Evolutionary conservation across 306 rosid genomes (phyloP), one percentile per base, ranked within the genome.

Genomic region (Inga leiocalycina): DNA sequence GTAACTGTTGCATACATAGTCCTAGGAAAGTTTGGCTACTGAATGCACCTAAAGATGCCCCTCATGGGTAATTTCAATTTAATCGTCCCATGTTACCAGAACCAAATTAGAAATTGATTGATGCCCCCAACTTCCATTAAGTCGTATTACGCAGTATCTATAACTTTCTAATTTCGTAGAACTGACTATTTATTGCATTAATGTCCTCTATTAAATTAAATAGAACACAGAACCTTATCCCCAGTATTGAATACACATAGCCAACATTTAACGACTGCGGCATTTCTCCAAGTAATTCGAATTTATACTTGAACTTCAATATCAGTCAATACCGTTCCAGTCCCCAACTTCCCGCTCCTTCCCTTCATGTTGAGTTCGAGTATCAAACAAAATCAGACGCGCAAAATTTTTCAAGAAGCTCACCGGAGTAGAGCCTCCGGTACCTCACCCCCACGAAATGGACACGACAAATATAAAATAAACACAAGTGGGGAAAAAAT

Each of bases 151-250:
- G 41, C 30, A 35, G 77, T 14, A 44, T 48, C 57, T 17, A 74
- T 0, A 67, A 75, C 74, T 70, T 86, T 51, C 80, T 20, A 80
- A 71, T 51, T 76, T 80, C 24, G 22, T 65, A 75, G 65, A 76
- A 83, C 11, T n/a, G 49, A 27, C 48, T 43, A 69, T 32, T 82
- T 79, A 69, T 78, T 51, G 46, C 15, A 27, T 57, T 51, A 61
- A 62, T 41, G 49, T 70, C 67, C 51, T 61, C 46, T 16, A 2
- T 49, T 30, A 39, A 64, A 76, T 61, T 75, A n/a, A 69, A 41
- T 11, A 71, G 39, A 71, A 43, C 69, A 6, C 49, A 80, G 37
- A 57, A 43, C 67, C 65, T 45, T 24, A 54, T 48, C 22, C 64
- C 52, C 80, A 52, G 37, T 51, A 54, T 65, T 78, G 44, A 67